Percentiles rank a stretch among this genome's conserved stretches.
Evolutionary conservation across 2,329 filamentous ascomycete genomes (phyloP).

Genomic region (Cordyceps cateniannulata): DNA sequence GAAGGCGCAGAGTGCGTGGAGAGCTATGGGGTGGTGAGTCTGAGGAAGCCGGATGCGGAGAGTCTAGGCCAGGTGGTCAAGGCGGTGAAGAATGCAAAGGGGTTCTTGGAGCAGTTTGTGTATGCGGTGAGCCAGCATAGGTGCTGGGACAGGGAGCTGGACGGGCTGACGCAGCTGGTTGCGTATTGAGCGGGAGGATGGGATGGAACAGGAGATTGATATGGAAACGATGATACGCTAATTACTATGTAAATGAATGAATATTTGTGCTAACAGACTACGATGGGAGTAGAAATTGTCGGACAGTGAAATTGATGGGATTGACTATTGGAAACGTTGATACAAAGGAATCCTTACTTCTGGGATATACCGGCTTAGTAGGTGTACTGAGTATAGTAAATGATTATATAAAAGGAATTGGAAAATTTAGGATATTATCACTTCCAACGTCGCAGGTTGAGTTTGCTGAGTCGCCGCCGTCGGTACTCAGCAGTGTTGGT

Average conservation of each 20-base stretch:
- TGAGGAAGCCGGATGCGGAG: slow-evolving; percentile 44
- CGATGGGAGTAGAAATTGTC: no score
- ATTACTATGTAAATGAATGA: background rate
- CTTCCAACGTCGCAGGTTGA: background rate
- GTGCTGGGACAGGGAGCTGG: slow-evolving; percentile 67
- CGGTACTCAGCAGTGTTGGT: no score
- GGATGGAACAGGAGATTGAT: background rate
- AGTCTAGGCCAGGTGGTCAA: slow-evolving; percentile 55
- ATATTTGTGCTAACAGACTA: no score
- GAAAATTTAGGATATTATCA: background rate
- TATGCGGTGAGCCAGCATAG: slow-evolving; percentile 65
- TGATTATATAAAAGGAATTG: no score
- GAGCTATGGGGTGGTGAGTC: slow-evolving; percentile 72
- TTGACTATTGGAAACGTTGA: no score
- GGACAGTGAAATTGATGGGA: no score
- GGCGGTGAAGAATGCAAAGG: slow-evolving; percentile 59
- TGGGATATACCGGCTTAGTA: no score
- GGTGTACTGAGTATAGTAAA: no score
- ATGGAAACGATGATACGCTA: background rate
- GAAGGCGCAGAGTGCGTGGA: slow-evolving; percentile 45
- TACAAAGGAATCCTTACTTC: no score
- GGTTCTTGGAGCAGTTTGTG: slow-evolving; percentile 66
- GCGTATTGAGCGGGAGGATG: slow-evolving; percentile 50
- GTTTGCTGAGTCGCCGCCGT: no score
- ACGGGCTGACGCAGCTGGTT: slow-evolving; percentile 59